Conservation (phyloP, 805 yeast species). For the Zygoascus flipseniorum region DNA sequence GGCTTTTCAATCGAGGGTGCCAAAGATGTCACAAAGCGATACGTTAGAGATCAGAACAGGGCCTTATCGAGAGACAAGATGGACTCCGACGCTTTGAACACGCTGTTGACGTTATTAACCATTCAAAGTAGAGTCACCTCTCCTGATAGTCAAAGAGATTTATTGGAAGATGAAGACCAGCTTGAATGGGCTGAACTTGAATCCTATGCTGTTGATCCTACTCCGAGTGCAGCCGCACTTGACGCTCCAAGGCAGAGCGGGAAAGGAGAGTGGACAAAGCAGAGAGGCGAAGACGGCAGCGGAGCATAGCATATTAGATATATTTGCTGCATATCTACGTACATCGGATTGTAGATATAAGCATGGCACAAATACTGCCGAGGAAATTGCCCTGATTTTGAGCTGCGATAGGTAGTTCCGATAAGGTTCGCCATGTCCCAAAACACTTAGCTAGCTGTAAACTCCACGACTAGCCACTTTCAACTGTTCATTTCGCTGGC, state of each 20-base stretch:
- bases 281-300: conserved; percentile 69
- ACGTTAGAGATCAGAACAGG: conserved; percentile 40
- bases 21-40: conserved; percentile 61
- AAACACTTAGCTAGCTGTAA: too few relatives aligned
- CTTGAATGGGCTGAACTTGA: conserved; percentile 23
- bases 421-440: too few relatives aligned
- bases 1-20: conserved; percentile 56
- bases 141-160: conserved; percentile 31
- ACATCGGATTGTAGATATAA: too few relatives aligned
- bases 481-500: too few relatives aligned
- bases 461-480: too few relatives aligned
- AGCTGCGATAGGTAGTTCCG: too few relatives aligned
- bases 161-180: conserved; percentile 31
- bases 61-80: conserved; percentile 41
- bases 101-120: conserved; percentile 33
- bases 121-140: conserved; percentile 25
- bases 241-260: conserved; percentile 67
- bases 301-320: neutral
- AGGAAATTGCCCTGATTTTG: too few relatives aligned
- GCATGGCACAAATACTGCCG: too few relatives aligned
- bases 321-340: too few relatives aligned
- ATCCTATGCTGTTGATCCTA: conserved; percentile 4
- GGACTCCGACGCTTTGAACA: conserved; percentile 32
- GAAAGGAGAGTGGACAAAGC: conserved; percentile 60
- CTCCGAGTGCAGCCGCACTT: conserved; percentile 3